Evolutionary conservation across 768 basidiomycete species (phyloP).

Genomic region (Termitomyces sp.): DNA sequence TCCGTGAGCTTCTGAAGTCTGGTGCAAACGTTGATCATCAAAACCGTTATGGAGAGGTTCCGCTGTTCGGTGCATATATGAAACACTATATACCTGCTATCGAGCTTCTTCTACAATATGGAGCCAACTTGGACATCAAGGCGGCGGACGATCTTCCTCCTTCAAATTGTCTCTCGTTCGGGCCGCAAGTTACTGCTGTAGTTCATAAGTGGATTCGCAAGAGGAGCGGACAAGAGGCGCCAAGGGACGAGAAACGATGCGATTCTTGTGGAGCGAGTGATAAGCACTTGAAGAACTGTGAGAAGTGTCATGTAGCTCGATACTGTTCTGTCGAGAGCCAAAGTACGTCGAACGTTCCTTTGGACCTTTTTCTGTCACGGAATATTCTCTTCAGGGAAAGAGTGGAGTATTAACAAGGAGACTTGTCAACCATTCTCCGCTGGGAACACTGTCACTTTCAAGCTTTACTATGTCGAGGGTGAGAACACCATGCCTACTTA

Average conservation of each 20-base stretch:
- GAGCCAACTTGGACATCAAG: slow-evolving; percentile 40
- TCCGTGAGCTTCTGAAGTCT: slow-evolving; percentile 36
- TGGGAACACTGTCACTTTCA: slow-evolving; percentile 42
- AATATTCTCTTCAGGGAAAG: slow-evolving; percentile 28
- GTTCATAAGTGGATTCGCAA: slow-evolving; percentile 46
- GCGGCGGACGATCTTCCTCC: slow-evolving; percentile 39
- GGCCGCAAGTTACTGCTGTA: slow-evolving; percentile 41
- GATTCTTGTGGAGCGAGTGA: slow-evolving; percentile 29
- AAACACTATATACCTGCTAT: slow-evolving; percentile 28
- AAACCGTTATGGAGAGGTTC: slow-evolving; percentile 46
- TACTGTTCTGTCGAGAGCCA: slow-evolving; percentile 59
- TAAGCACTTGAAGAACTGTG: slow-evolving; percentile 37
- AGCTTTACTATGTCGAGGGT: slow-evolving; percentile 34
- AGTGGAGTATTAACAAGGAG: slow-evolving; percentile 49
- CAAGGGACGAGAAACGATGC: slow-evolving; percentile 43
- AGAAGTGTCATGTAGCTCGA: slow-evolving; percentile 39
- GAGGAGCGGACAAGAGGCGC: slow-evolving; percentile 39
- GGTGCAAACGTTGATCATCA: slow-evolving; percentile 49
- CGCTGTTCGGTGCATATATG: slow-evolving; percentile 33
- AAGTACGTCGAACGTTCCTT: slow-evolving; percentile 30
- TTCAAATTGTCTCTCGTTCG: slow-evolving; percentile 28
- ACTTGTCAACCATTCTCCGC: slow-evolving; percentile 43
- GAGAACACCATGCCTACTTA: slow-evolving; percentile 17
- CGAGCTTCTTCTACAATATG: slow-evolving; percentile 47
- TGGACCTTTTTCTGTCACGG: not conserved